Evolutionary conservation across 2,329 filamentous ascomycete genomes (phyloP), one percentile per base, ranked within the genome.

Genomic region (Aspergillus felis): DNA sequence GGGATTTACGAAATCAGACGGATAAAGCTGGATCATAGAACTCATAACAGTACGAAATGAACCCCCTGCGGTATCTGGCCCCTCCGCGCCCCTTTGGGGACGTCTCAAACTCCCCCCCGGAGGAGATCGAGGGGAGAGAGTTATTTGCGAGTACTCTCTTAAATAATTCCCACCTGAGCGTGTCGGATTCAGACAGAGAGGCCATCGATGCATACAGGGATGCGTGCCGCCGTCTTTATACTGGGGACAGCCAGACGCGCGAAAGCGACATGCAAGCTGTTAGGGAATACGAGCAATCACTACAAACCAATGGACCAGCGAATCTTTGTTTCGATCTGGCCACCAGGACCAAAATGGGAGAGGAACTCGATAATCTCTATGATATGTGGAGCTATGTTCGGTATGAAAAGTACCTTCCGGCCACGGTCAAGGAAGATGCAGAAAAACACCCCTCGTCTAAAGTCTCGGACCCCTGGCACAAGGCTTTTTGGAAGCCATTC

Each of bases 341-440:
- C 7, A 61, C 59, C 42, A 61, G 56, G 44, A 54, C 54, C 51
- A 61, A 61, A 27, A 41, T 61, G 32, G 57, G 59, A n/a, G 59
- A 61, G 29, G 59, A 61, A 17, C 50, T 57, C 54, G 59, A 61
- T 38, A 57, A 56, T n/a, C 53, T 61, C 22, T 52, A 55, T 32
- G 54, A 56, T 32, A 56, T 61, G 54, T 61, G 59, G 59, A 29
- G 25, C 14, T 58, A 54, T 49, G 22, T 24, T 2, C 51, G 59
- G 5, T 61, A 61, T 27, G 42, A 54, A 24, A 56, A 56, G 32
- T 61, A 56, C 50, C 54, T 61, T 1, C 59, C 59, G 7, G 50
- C 47, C 22, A 32, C 29, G 2, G 28, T 46, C 9, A 47, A 48
- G 44, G 53, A 55, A 22, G 53, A 51, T 24, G 46, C 53, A 7